Evolutionary conservation across 1,139 yeast species (phyloP).

Genomic region (Candida labiduridarum): DNA sequence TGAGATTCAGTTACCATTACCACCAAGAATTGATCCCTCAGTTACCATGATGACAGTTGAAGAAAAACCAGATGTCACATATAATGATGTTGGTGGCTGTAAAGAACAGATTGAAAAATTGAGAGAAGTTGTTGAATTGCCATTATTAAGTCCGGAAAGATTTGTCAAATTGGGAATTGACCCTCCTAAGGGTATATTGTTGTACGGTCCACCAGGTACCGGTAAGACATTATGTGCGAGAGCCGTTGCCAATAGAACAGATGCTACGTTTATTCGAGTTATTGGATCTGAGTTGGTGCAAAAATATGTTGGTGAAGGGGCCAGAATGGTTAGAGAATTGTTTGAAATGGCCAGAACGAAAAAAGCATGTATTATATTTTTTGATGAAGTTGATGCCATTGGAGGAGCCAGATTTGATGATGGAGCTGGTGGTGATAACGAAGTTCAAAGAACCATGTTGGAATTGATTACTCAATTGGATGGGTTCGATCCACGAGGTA

Average conservation of each 20-base stretch:
- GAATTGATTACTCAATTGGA: constrained; percentile 96
- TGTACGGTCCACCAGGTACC: constrained; percentile 98
- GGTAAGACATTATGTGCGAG: constrained; percentile 98
- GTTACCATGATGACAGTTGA: constrained; percentile 99
- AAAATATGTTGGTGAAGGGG: constrained; percentile 99
- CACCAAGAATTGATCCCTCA: constrained; percentile 95
- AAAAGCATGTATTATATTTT: constrained; percentile 93
- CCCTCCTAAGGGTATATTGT: constrained; percentile 95
- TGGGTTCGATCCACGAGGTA: constrained; percentile 98
- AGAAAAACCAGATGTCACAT: constrained; percentile 93
- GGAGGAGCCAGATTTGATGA: constrained; percentile 99
- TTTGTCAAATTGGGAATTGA: constrained; percentile 96
- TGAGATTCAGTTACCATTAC: constrained; percentile 94
- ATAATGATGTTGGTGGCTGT: constrained; percentile 95
- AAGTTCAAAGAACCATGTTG: constrained; percentile 98
- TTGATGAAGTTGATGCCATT: constrained; percentile 97
- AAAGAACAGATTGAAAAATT: constrained; percentile 97
- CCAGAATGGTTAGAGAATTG: constrained; percentile 97
- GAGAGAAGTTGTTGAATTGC: constrained; percentile 96
- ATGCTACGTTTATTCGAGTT: constrained; percentile 96
- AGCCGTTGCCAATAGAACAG: constrained; percentile 98
- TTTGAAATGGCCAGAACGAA: constrained; percentile 99
- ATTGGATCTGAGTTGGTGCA: constrained; percentile 98
- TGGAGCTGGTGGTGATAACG: constrained; percentile 99
- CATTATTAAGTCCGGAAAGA: constrained; percentile 91